Evolutionary conservation across 352 stramenopile species (phyloP).

Genomic region (Elongisporangium anandrum): DNA sequence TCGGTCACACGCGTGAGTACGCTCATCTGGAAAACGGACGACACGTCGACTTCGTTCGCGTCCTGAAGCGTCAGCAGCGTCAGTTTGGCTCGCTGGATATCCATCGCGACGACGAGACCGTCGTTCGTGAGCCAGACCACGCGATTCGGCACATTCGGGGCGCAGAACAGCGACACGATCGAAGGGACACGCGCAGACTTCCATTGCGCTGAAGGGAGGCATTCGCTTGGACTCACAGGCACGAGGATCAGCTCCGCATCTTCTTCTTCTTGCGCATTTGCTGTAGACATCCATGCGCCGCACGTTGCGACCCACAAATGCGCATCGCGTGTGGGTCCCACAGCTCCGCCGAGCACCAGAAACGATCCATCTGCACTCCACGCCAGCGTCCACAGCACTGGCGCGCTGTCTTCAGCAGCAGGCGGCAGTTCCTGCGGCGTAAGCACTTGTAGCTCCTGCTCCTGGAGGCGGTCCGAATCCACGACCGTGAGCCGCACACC

Average conservation of each 20-base stretch:
- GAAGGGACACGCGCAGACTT: constrained; percentile 10
- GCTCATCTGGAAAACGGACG: constrained; percentile 29
- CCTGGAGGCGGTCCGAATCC: not conserved
- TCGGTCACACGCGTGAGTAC: constrained; percentile 38
- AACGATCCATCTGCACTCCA: constrained; percentile 56
- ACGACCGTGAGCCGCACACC: not conserved
- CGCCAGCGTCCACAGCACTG: constrained; percentile 20
- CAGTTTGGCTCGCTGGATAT: constrained; percentile 47
- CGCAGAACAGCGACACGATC: constrained; percentile 43
- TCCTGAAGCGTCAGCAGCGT: constrained; percentile 27
- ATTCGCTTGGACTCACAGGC: constrained; percentile 19
- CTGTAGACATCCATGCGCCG: constrained; percentile 28
- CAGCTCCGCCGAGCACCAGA: constrained; percentile 36
- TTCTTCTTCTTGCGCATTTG: not conserved
- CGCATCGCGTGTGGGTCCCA: constrained; percentile 15
- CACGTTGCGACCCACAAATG: constrained; percentile 44
- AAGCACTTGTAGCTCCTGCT: not conserved
- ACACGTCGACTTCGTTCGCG: constrained; percentile 4
- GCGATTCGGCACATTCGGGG: constrained; percentile 19
- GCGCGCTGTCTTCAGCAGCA: not conserved
- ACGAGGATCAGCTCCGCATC: constrained; percentile 17
- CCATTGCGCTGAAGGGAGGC: constrained; percentile 44
- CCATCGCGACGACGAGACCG: constrained; percentile 35
- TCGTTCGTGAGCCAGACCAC: constrained; percentile 40
- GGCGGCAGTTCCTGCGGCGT: not conserved